phyloP scores from a whole-genome alignment of 495 filamentous ascomycete species.

The Lasiosphaeriaceae sp. region DNA sequence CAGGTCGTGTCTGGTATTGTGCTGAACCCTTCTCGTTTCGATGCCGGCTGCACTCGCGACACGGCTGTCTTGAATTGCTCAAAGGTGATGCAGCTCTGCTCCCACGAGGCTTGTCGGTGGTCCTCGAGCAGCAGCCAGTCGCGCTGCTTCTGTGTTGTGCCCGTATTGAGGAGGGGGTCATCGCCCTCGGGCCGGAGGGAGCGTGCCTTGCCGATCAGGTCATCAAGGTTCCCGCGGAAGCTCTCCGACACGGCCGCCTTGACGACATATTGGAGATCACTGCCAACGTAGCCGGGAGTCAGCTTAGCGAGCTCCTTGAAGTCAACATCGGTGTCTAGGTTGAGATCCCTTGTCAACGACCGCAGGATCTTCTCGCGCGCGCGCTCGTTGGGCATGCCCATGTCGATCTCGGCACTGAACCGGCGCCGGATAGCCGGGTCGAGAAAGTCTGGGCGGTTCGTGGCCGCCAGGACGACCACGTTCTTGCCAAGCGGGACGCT shows the following conservation, averaged over 20 bases:
- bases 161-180: constrained; percentile 6
- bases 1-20: constrained; percentile 97
- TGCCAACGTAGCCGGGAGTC: constrained; percentile 92
- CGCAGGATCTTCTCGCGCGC: constrained; percentile 81
- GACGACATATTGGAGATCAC: constrained; percentile 84
- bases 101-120: constrained; percentile 24
- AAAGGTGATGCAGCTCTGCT: constrained; percentile 29
- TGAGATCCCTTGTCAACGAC: constrained; percentile 68
- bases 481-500: constrained; percentile 80
- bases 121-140: constrained; percentile 34
- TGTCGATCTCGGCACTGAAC: constrained; percentile 91
- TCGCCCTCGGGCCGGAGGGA: constrained; percentile 44
- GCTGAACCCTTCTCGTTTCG: constrained; percentile 93
- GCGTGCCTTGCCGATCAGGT: constrained; percentile 18
- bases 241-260: constrained; percentile 26
- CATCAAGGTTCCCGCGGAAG: constrained; percentile 22
- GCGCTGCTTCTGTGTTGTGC: constrained; percentile 44
- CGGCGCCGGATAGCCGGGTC: constrained; percentile 83
- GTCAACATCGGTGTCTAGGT: constrained; percentile 67
- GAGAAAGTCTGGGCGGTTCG: constrained; percentile 85
- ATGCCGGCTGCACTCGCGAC: constrained; percentile 83
- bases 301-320: constrained; percentile 77
- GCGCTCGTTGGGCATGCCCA: constrained; percentile 86
- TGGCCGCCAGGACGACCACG: constrained; percentile 90
- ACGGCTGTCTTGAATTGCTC: constrained; percentile 74